A percentile compares a stretch with the other conserved stretches of the same genome.
Conservation (phyloP, 2,329 filamentous ascomycete species). For the Tolypocladium tropicale region DNA sequence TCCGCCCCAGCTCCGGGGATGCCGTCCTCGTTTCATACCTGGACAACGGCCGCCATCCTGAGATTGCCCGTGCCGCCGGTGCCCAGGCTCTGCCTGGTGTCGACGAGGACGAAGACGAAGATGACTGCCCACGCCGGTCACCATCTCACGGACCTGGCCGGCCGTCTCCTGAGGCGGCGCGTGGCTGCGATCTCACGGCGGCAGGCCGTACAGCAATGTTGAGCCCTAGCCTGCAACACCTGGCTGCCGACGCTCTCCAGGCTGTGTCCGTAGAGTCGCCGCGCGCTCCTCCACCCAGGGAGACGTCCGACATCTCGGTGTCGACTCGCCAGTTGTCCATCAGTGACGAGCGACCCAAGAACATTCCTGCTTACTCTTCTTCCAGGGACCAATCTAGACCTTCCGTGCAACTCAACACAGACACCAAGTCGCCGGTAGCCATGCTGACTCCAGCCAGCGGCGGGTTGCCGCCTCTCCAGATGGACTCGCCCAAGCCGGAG, state of each 20-base stretch:
- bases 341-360: slow-evolving; percentile 18
- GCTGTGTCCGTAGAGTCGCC: slow-evolving; percentile 11
- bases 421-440: slow-evolving; percentile 12
- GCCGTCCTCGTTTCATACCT: slow-evolving; percentile 57
- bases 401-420: slow-evolving; percentile 6
- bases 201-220: slow-evolving; percentile 1
- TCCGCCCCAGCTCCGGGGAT: slow-evolving; percentile 49
- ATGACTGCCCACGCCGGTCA: not conserved
- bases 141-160: not conserved
- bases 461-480: slow-evolving; percentile 26
- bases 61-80: slow-evolving; percentile 51
- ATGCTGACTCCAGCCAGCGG: slow-evolving; percentile 15
- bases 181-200: not conserved
- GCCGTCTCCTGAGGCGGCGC: not conserved
- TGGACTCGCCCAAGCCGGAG: slow-evolving; percentile 24
- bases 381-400: slow-evolving; percentile 1
- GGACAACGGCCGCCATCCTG: slow-evolving; percentile 51
- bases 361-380: slow-evolving; percentile 1
- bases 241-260: slow-evolving; percentile 22
- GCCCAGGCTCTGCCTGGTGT: slow-evolving; percentile 39
- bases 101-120: slow-evolving; percentile 30
- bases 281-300: slow-evolving; percentile 7
- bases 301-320: slow-evolving; percentile 17
- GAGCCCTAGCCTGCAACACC: slow-evolving; percentile 15
- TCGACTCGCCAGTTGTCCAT: slow-evolving; percentile 22